Evolutionary conservation across 805 yeast species (phyloP).

Genomic region (Danielia reshetovae): DNA sequence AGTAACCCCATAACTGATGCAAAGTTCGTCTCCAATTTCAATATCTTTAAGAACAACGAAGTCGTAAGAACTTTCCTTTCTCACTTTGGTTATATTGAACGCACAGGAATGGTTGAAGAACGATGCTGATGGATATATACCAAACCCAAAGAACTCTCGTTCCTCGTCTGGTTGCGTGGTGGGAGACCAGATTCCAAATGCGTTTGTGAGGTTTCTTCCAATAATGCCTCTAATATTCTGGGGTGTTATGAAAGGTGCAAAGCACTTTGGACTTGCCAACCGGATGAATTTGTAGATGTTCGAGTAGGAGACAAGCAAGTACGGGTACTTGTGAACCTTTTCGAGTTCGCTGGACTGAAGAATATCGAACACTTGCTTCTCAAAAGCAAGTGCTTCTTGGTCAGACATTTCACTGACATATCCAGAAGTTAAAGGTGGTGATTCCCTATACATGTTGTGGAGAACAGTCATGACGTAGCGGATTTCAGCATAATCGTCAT

Average conservation of each 20-base stretch:
- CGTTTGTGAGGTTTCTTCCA: conserved; percentile 62
- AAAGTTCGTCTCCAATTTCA: conserved; percentile 44
- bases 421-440: neutral
- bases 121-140: conserved; percentile 59
- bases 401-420: conserved; percentile 4
- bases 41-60: conserved; percentile 44
- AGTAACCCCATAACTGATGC: conserved; percentile 59
- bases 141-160: conserved; percentile 55
- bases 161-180: conserved; percentile 37
- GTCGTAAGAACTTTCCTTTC: conserved; percentile 28
- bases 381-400: conserved; percentile 11
- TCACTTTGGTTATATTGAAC: conserved; percentile 48
- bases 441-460: conserved; percentile 12
- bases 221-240: conserved; percentile 41
- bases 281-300: conserved; percentile 46
- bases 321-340: conserved; percentile 45
- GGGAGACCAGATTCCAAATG: conserved; percentile 65
- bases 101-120: conserved; percentile 65
- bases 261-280: conserved; percentile 30
- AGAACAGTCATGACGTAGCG: conserved; percentile 38
- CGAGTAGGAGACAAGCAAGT: conserved; percentile 44
- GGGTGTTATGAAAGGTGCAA: conserved; percentile 35
- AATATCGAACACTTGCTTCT: conserved; percentile 29
- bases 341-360: conserved; percentile 52
- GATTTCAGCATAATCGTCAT: conserved; percentile 49